Percentiles rank a stretch among this genome's conserved stretches.
These are phyloP conservation scores for Apiospora marii DNA, from an alignment of 2,329 filamentous ascomycete species.

Conservation along the genomic window DNA sequence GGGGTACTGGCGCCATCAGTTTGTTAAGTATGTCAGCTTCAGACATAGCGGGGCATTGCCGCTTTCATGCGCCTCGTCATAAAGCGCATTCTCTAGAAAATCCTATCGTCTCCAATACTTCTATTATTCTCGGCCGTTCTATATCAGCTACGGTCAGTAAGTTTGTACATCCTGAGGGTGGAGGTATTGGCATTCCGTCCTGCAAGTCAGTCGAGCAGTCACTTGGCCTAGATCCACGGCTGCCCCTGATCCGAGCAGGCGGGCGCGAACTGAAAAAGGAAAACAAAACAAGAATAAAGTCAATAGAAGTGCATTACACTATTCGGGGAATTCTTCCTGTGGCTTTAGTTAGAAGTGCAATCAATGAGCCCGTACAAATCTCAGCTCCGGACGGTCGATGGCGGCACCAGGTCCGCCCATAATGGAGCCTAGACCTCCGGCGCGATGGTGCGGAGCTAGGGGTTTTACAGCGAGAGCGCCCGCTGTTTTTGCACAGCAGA, in stretches of 20 bases:
- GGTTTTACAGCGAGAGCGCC: neutral
- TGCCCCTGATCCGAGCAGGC: neutral
- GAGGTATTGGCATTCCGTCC: neutral
- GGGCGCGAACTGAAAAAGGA: neutral
- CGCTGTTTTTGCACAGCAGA: neutral
- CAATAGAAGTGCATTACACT: neutral
- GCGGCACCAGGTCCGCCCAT: neutral
- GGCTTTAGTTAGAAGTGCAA: neutral
- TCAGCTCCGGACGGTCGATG: neutral
- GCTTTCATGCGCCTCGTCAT: neutral
- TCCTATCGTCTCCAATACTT: neutral
- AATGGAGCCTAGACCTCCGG: neutral
- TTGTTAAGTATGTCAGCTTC: no score
- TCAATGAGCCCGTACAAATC: neutral
- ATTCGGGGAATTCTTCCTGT: neutral
- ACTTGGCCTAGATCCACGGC: neutral
- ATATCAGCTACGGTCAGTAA: neutral
- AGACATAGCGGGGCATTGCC: neutral
- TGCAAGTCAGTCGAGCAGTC: neutral
- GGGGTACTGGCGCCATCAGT: no score
- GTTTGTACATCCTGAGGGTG: neutral
- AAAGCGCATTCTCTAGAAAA: neutral
- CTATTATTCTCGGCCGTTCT: neutral
- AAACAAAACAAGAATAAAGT: neutral
- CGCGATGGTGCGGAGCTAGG: neutral